Evolutionary conservation across 73 alveolate species (phyloP).

Genomic region (Paramecium sexaurelia): DNA sequence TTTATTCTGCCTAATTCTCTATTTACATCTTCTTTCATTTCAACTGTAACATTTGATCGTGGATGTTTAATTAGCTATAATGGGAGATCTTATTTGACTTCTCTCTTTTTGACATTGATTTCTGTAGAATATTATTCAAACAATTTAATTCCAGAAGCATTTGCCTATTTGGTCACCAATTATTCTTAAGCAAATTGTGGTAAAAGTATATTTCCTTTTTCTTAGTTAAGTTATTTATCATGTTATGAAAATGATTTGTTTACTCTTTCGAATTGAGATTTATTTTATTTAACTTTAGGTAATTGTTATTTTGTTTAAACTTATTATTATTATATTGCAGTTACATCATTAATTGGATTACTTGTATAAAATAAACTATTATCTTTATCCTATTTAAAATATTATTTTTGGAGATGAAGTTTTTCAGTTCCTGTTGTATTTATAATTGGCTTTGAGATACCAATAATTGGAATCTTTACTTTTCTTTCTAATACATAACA

Average conservation of each 20-base stretch:
- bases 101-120: slow-evolving; percentile 6
- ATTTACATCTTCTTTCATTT: not conserved
- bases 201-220: not conserved
- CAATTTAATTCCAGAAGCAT: not conserved
- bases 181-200: slow-evolving; percentile 31
- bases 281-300: not conserved
- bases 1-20: not conserved
- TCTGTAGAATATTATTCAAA: not conserved
- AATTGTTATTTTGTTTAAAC: not conserved
- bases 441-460: not conserved
- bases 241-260: not conserved
- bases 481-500: slow-evolving; percentile 54
- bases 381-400: slow-evolving; percentile 1
- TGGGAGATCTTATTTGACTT: not conserved
- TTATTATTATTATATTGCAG: not conserved
- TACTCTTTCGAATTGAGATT: not conserved
- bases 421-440: not conserved
- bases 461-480: slow-evolving; percentile 60
- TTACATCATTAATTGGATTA: not conserved
- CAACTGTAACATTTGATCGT: not conserved
- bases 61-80: not conserved
- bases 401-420: not conserved
- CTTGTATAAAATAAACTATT: slow-evolving; percentile 24
- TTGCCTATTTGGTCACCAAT: not conserved
- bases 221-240: not conserved